Conservation (phyloP, 108 stramenopile species). For the Fragilariopsis cylindrus region DNA sequence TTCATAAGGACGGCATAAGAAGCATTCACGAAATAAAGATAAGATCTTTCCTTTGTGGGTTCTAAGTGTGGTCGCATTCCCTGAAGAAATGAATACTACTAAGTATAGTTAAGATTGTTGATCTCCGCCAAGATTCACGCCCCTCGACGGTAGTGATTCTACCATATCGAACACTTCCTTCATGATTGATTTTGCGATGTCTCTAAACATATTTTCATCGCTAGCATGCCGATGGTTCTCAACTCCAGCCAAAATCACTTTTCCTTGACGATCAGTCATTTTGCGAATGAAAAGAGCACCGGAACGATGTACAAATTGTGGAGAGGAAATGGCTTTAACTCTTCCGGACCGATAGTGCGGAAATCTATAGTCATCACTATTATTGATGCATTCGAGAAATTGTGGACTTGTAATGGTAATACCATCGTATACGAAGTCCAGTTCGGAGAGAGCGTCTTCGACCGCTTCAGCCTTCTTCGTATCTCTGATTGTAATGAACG, state of each 20-base stretch:
- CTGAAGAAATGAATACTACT: too few species aligned
- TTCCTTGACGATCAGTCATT: conserved; percentile 49
- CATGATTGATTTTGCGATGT: conserved; percentile 19
- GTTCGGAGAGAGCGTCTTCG: conserved; percentile 45
- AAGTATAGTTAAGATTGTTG: too few species aligned
- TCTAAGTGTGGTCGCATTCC: too few species aligned
- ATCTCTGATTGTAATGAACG: conserved; percentile 47
- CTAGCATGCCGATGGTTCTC: conserved; percentile 38
- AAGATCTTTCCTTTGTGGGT: too few species aligned
- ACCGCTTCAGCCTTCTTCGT: conserved; percentile 43
- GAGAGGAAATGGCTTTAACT: conserved; percentile 24
- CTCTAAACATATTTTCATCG: conserved; percentile 25
- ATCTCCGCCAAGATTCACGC: too few species aligned
- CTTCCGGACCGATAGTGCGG: conserved; percentile 40
- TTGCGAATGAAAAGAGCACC: conserved; percentile 72
- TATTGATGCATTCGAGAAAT: conserved; percentile 50
- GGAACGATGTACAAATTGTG: conserved; percentile 76
- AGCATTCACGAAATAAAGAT: too few species aligned
- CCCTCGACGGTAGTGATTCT: background rate
- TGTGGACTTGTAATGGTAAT: conserved; percentile 63
- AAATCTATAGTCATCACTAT: conserved; percentile 64
- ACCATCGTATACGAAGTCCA: conserved; percentile 84
- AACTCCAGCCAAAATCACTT: conserved; percentile 38
- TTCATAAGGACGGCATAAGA: too few species aligned
- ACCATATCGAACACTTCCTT: background rate